A percentile compares a stretch with the other conserved stretches of the same genome.
Evolutionary conservation across 371 early-diverging fungal species (phyloP).

Genomic region (Apophysomyces ossiformis): DNA sequence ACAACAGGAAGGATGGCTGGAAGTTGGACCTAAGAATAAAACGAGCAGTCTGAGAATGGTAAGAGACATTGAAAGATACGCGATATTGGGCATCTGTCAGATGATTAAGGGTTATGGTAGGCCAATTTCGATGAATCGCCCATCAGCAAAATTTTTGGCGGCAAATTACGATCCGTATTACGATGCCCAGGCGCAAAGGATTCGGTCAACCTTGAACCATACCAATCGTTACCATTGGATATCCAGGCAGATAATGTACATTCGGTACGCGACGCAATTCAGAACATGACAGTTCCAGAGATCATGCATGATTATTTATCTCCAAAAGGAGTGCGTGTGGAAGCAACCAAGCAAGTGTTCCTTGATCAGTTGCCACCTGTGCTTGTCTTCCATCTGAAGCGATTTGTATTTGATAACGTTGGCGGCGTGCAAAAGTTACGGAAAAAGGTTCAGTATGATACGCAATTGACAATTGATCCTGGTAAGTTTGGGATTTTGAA

Average conservation of each 20-base stretch:
- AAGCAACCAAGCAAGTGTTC: slow-evolving; percentile 85
- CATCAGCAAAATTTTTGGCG: slow-evolving; percentile 88
- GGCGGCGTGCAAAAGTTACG: slow-evolving; percentile 86
- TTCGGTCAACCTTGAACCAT: slow-evolving; percentile 88
- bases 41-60: slow-evolving; percentile 51
- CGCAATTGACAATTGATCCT: slow-evolving; percentile 67
- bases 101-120: slow-evolving; percentile 22
- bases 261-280: slow-evolving; percentile 87
- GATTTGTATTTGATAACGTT: slow-evolving; percentile 84
- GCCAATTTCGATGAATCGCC: slow-evolving; percentile 76
- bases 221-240: slow-evolving; percentile 87
- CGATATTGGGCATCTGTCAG: background rate
- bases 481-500: slow-evolving; percentile 33
- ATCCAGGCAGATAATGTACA: slow-evolving; percentile 79
- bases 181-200: slow-evolving; percentile 78
- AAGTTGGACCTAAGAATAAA: slow-evolving; percentile 89
- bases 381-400: slow-evolving; percentile 93
- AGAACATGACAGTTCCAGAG: slow-evolving; percentile 76
- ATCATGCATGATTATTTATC: slow-evolving; percentile 65
- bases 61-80: background rate
- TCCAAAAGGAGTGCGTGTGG: slow-evolving; percentile 59
- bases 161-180: slow-evolving; percentile 79
- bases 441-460: slow-evolving; percentile 81
- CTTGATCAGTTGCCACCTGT: slow-evolving; percentile 91
- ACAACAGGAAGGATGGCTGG: slow-evolving; percentile 78